Evolutionary conservation across 2,329 filamentous ascomycete species (phyloP), one percentile per base, ranked within the genome.

Genomic region (Pseudogymnoascus sp.): DNA sequence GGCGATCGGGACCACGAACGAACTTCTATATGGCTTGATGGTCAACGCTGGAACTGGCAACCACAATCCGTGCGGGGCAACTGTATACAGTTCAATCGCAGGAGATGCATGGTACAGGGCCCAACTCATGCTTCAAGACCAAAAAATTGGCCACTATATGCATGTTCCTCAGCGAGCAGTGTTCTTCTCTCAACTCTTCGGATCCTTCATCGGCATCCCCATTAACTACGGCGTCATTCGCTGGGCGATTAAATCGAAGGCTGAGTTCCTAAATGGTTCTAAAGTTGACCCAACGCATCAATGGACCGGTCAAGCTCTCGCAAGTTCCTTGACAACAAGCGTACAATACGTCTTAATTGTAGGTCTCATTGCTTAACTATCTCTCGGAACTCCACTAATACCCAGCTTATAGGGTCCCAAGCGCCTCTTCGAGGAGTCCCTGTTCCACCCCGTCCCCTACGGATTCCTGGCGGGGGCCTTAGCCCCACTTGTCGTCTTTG

Each of bases 111-210:
- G 83, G 83, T 85, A 84, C 62, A 72, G 81, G 13, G 80, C 81
- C 0, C 80, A 82, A 65, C 76, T 78, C 21, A 83, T 84, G 75
- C 74, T 86, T 0, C 82, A 86, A 66, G 84, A 87, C 67, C 81
- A 82, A 68, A 84, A 86, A 67, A 84, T 86, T n/a, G 83, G 82
- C 0, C 82, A 86, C 65, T 86, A 86, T 65, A 83, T 84, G 79
- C 82, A 86, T 60, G 76, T 86, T 0, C 81, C 83, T 0, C 83
- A 83, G 1, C 79, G 80, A 10, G 75, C 79, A 0, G 79, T 85
- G 5, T 86, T 87, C 73, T 83, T 85, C 69, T 82, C 81, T 1
- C 83, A 86, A 67, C 75, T 86, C 3, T 82, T 85, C 33, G 84
- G 82, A 3, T 82, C 80, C 13, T 72, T 82, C 6, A 74, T 86